These are phyloP conservation scores for Penicillium sp. DNA, from an alignment of 2,329 filamentous ascomycete species.

Conservation along the genomic window DNA sequence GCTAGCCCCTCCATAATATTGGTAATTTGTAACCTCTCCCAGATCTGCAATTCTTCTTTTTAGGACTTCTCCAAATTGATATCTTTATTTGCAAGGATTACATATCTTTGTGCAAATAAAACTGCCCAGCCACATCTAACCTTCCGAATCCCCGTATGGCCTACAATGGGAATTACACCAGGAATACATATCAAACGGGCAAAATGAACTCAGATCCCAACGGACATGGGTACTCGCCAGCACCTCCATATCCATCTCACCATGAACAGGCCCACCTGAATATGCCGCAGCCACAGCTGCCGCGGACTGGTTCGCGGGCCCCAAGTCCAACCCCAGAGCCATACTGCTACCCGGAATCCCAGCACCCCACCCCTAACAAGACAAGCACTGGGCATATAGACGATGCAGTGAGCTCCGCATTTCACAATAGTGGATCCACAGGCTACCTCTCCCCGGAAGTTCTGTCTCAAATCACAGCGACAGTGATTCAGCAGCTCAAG, in stretches of 20 bases:
- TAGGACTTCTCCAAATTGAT: background rate
- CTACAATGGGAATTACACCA: slow-evolving; percentile 44
- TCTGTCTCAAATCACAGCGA: slow-evolving; percentile 60
- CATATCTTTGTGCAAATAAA: background rate
- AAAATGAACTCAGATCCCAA: slow-evolving; percentile 24
- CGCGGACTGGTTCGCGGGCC: slow-evolving; percentile 18
- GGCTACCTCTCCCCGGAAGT: slow-evolving; percentile 58
- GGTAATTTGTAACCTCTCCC: background rate
- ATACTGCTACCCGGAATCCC: slow-evolving; percentile 13
- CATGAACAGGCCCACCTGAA: slow-evolving; percentile 31
- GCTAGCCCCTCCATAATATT: slow-evolving; percentile 11
- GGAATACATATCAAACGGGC: slow-evolving; percentile 27
- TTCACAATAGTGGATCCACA: slow-evolving; percentile 50
- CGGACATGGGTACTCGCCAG: slow-evolving; percentile 27
- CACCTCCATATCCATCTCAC: slow-evolving; percentile 34
- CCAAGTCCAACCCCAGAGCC: slow-evolving; percentile 13
- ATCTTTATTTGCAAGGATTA: background rate
- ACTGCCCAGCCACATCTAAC: background rate
- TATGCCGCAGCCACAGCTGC: slow-evolving; percentile 39
- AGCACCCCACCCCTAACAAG: slow-evolving; percentile 14
- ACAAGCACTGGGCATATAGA: slow-evolving; percentile 46
- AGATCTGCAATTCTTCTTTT: background rate
- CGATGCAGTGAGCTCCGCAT: slow-evolving; percentile 57
- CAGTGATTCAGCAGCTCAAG: slow-evolving; percentile 59
- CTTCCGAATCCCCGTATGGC: slow-evolving; percentile 32